Evolutionary conservation across 73 alveolate genomes (phyloP).

Genomic region (Breviolum minutum): DNA sequence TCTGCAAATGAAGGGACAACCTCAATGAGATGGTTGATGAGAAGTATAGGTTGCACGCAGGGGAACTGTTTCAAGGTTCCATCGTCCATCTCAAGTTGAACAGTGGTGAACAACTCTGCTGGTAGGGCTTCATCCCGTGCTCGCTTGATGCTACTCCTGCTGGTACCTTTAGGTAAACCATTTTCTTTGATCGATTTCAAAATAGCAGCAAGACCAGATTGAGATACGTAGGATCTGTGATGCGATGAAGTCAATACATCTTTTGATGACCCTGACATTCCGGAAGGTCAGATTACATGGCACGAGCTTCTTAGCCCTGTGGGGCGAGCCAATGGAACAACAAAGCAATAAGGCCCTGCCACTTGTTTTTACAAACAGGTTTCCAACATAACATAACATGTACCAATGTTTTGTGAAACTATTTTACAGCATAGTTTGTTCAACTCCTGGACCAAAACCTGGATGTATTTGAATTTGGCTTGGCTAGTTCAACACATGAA

Average conservation of each 20-base stretch:
- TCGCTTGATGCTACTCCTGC: not conserved
- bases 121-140: not conserved
- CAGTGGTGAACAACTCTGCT: not conserved
- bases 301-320: conserved; percentile 23
- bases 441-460: no score
- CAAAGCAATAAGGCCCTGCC: conserved; percentile 10
- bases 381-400: no score
- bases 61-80: no score
- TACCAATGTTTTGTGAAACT: no score
- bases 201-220: not conserved
- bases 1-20: not conserved
- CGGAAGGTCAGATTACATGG: no score
- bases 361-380: no score
- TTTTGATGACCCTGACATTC: not conserved
- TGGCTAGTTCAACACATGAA: no score
- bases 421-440: no score
- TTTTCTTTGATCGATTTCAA: not conserved
- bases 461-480: no score
- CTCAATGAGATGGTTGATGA: no score
- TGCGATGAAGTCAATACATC: not conserved
- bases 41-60: no score
- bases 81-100: not conserved
- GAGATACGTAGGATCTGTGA: not conserved
- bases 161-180: not conserved
- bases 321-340: not conserved